Base-by-base conservation (phyloP, 495 filamentous ascomycete genomes). In the Pyrenopolyporus hunteri region DNA sequence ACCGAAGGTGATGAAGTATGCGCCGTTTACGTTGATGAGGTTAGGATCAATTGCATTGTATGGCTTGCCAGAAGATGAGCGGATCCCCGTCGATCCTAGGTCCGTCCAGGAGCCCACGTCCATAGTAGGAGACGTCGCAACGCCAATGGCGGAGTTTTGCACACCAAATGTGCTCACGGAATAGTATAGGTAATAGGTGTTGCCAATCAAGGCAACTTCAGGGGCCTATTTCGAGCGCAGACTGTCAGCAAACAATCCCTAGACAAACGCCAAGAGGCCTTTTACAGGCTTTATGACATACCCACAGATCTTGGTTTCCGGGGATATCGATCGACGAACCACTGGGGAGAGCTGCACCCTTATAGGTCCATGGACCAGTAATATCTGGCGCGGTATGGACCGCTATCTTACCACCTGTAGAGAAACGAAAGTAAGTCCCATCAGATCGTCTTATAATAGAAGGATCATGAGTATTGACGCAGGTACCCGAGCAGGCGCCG, bases 41-140 rank as follows among this genome's bases (percentile, higher is more conserved):
- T 88, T 88, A 2, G 80, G 72, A 66, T 92, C 89, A 57, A 92
- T 92, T 29, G 87, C 82, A 66, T 91, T 91, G 76, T 87, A 90
- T 1, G 77, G 51, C 46, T 72, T 77, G 45, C 68, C 70, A 1
- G 74, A 29, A 25, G 72, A 70, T 6, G 82, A 84, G 2, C 68
- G 45, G 37, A 89, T 70, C 2, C 82, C 78, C 0, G 82, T 79
- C 9, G 68, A 48, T 28, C 85, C 85, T 4, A 75, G 75, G 56
- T 87, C 83, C 1, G 73, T 77, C 79, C 88, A 92, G 20, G 78
- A 80, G 31, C 83, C 85, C 0, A 73, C 64, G 17, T 88, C 82
- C 71, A 92, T 71, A 39, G 74, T 83, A 3, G 75, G 68, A 8
- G 83, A 87, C n/a, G 82, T 87, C 40, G 88, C 89, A 13, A 90